Evolutionary conservation across 495 filamentous ascomycete genomes (phyloP), one percentile per base, ranked within the genome.

Genomic region (Diplogelasinospora grovesii): DNA sequence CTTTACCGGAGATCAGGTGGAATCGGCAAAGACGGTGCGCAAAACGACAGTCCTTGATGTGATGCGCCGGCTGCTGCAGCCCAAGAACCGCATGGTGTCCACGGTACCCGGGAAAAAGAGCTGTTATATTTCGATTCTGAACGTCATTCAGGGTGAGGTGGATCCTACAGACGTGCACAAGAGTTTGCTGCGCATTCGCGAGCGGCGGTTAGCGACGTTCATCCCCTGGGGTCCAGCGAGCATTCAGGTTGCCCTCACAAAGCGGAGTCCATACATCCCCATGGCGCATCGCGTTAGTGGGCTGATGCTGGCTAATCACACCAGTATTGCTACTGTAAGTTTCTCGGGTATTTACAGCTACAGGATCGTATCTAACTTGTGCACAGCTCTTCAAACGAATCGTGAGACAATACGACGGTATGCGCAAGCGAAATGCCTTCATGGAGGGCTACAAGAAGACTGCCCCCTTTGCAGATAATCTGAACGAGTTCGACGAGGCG

Each of bases 161-260:
- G 92, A 98, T 57, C 89, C 92, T 11, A 95, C 89, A 5, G 92
- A 98, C 66, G 85, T 86, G 48, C 92, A 98, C 68, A 98, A 98
- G 78, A 95, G 89, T 24, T 73, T 98, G 38, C 80, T 98, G 38
- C 86, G 92, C 42, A 97, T 98, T 56, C 83, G 92, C 24, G 92
- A 98, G 64, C 85, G 92, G 34, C 82, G 85, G 30, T 72, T 98
- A 9, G 93, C 92, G 5, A 93, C 87, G 4, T 98, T 98, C 57
- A 97, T 98, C 48, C 93, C 93, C 11, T 98, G 92, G 92, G 92
- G 92, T n/a, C 92, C 92, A 0, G 92, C 92, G 8, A 90, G 84
- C 56, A 98, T 98, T 48, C 92, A 98, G 63, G 92, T 98, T 9
- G 92, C 92, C 1, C 68, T 97, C 29, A 96, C 92, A 4, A 95